Evolutionary conservation across 176 grass and related monocot genomes (phyloP).

Genomic region (Elaeis guineensis): DNA sequence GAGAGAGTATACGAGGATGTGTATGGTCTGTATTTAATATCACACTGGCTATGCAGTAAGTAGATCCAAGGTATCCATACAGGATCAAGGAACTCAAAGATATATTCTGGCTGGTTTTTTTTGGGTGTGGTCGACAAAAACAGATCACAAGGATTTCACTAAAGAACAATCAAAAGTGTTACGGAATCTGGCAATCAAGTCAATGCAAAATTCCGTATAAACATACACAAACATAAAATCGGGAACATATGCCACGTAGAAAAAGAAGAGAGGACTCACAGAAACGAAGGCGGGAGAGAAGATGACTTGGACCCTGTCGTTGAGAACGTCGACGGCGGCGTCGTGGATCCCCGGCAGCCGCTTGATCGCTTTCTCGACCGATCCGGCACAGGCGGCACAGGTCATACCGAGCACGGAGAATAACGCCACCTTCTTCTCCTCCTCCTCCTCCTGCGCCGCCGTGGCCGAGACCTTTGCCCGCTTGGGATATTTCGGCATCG

Average conservation of each 20-base stretch:
- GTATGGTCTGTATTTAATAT: too few species aligned
- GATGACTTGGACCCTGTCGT: constrained; percentile 60
- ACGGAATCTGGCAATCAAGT: too few species aligned
- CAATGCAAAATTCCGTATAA: too few species aligned
- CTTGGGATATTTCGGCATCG: constrained; percentile 9
- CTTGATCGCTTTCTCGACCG: constrained; percentile 95
- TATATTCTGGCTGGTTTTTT: too few species aligned
- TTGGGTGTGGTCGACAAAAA: too few species aligned
- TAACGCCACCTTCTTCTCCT: constrained; percentile 38
- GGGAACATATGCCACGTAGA: background rate
- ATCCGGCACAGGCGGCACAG: constrained; percentile 75
- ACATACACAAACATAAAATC: too few species aligned
- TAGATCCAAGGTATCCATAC: too few species aligned
- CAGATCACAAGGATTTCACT: too few species aligned
- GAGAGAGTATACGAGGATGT: too few species aligned
- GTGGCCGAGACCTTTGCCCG: background rate
- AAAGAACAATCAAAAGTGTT: too few species aligned
- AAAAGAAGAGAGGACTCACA: constrained; percentile 30
- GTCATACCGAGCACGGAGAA: constrained; percentile 79
- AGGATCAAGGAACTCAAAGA: too few species aligned
- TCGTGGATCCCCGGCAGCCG: constrained; percentile 79
- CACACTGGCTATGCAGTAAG: too few species aligned
- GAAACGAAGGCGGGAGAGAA: constrained; percentile 78
- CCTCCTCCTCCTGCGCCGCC: constrained; percentile 34
- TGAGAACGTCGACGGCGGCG: constrained; percentile 79